Evolutionary conservation across 2,329 filamentous ascomycete genomes (phyloP).

Genomic region (Hymenoscyphus scutula): DNA sequence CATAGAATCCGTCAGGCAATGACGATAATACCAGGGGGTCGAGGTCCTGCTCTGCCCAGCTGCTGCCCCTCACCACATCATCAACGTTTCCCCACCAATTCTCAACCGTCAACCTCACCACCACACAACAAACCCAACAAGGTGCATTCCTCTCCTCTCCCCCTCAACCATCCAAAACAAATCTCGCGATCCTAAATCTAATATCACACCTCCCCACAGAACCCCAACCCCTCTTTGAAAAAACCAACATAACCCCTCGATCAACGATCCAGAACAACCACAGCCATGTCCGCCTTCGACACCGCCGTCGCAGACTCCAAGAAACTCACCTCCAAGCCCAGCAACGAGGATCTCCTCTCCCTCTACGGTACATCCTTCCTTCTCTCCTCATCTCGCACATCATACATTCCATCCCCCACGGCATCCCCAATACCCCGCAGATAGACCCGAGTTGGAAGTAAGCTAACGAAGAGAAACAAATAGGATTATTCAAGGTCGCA

Average conservation of each 20-base stretch:
- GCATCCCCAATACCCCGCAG: neutral
- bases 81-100: neutral
- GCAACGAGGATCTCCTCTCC: conserved; percentile 60
- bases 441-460: too few relatives aligned
- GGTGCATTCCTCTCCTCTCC: neutral
- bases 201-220: neutral
- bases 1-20: neutral
- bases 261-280: neutral
- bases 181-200: neutral
- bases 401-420: neutral
- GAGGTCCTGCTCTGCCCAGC: neutral
- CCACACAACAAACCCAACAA: neutral
- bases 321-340: conserved; percentile 65
- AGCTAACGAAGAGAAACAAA: conserved; percentile 31
- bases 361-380: conserved; percentile 29
- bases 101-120: neutral
- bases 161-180: neutral
- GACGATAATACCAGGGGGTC: neutral
- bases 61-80: neutral
- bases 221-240: neutral
- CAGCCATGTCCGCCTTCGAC: conserved; percentile 44
- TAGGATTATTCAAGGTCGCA: conserved; percentile 58
- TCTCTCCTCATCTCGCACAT: neutral
- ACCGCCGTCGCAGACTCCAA: conserved; percentile 61
- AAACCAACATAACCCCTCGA: conserved; percentile 8